These are phyloP conservation scores for Neurospora tetrasperma DNA, from an alignment of 495 filamentous ascomycete species.

Conservation along the genomic window DNA sequence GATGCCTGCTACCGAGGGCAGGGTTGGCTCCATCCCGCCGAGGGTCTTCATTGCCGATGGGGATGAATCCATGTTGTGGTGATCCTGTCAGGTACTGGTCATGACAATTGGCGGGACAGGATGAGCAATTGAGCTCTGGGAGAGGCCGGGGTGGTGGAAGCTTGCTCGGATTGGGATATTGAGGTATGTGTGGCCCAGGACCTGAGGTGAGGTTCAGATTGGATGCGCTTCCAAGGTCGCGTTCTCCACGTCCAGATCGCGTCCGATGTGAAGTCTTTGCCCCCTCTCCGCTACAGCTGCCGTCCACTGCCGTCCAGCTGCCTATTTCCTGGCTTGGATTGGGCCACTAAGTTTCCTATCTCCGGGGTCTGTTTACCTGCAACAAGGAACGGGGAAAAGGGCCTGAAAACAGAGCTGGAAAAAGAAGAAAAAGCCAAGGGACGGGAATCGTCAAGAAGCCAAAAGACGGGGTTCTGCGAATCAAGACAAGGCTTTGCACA, in stretches of 20 bases:
- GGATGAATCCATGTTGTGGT: slow-evolving; percentile 23
- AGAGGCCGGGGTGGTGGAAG: neutral
- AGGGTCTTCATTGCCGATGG: slow-evolving; percentile 6
- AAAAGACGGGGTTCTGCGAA: neutral
- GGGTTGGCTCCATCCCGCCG: slow-evolving; percentile 21
- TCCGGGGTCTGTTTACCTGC: neutral
- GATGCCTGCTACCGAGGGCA: slow-evolving; percentile 47
- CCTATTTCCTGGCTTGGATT: neutral
- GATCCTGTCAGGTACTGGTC: slow-evolving; percentile 10
- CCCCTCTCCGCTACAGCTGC: neutral
- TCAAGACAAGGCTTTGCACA: neutral
- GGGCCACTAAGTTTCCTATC: neutral
- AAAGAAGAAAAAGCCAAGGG: neutral
- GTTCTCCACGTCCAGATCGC: slow-evolving; percentile 4
- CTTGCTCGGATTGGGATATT: neutral
- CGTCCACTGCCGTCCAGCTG: neutral
- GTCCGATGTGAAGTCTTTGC: slow-evolving; percentile 5
- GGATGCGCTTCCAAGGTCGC: neutral
- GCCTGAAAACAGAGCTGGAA: neutral
- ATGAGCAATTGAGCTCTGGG: neutral
- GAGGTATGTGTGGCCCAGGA: neutral
- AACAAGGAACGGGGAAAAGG: neutral
- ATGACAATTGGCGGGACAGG: slow-evolving; percentile 12
- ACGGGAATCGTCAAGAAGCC: neutral
- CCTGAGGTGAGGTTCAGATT: neutral